Evolutionary conservation across 2,329 filamentous ascomycete genomes (phyloP), one percentile per base, ranked within the genome.

Genomic region (Penicillium occitanis): DNA sequence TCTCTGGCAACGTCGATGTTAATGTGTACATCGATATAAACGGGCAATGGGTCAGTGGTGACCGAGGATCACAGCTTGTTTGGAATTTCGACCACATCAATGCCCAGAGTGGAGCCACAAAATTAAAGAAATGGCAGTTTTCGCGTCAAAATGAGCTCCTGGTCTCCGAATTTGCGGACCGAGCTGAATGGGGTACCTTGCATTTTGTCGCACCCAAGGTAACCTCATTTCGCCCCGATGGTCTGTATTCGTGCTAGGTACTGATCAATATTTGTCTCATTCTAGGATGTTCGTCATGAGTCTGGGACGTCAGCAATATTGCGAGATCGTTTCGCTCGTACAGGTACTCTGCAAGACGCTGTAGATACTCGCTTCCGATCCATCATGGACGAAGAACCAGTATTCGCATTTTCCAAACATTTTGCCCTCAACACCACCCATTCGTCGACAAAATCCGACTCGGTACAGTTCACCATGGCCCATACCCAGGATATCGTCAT

Each of bases 151-250:
- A 71, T 3, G 86, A 94, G 76, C 82, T 90, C 74, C 81, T 91
- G n/a, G 86, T 95, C 63, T 91, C 90, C 0, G 92, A 96, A 76
- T 85, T 85, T 64, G 79, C 79, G 51, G 92, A 96, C 72, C 89
- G 89, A 51, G 86, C 90, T 0, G 92, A 96, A 85, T 96, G 92
- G 92, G 92, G 92, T 3, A 90, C 88, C 33, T 77, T 96, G 66
- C 86, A 91, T 76, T 92, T 96, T 74, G 90, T 90, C 25, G 91
- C 84, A 1, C 91, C 92, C 25, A 80, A 83, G 51, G 81, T 83
- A 72, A 46, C 17, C 40, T 69, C 76, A 74, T 40, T 25, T 55
- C 19, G n/a, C 19, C 17, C 30, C 28, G 7, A 33, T 22, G 30
- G 22, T 22, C 14, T 17, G 40, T 42, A 44, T 60, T 11, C 6